phyloP scores from a whole-genome alignment of 495 filamentous ascomycete genomes.

The Daldinia vernicosa region DNA sequence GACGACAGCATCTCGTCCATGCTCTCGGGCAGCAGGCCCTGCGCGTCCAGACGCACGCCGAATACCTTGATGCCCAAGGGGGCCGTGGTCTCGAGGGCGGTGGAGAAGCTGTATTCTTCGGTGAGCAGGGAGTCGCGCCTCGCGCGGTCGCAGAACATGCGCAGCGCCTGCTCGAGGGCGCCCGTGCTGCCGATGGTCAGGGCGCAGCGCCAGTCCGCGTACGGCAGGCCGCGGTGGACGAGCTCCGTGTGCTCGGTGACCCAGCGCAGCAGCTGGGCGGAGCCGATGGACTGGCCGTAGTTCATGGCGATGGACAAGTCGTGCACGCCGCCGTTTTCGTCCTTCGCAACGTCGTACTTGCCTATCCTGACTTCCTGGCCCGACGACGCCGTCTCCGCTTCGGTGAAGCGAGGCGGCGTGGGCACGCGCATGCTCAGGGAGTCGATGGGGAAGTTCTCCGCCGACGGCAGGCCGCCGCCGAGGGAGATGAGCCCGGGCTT shows the following conservation, averaged over 20 bases:
- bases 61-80: constrained; percentile 79
- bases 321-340: constrained; percentile 44
- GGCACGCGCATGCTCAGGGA: constrained; percentile 51
- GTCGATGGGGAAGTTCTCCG: constrained; percentile 82
- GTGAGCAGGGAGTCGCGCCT: constrained; percentile 76
- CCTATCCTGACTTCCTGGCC: constrained; percentile 69
- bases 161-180: constrained; percentile 76
- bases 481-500: constrained; percentile 83
- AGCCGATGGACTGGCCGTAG: constrained; percentile 86
- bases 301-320: constrained; percentile 88
- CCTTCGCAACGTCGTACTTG: constrained; percentile 78
- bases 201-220: constrained; percentile 82
- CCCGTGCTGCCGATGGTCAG: constrained; percentile 81
- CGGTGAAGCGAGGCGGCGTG: constrained; percentile 68
- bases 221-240: constrained; percentile 72
- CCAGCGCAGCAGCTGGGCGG: constrained; percentile 86
- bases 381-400: constrained; percentile 64
- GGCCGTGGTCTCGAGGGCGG: constrained; percentile 79
- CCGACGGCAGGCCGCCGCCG: constrained; percentile 88
- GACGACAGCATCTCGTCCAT: constrained; percentile 71
- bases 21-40: constrained; percentile 74
- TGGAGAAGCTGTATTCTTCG: constrained; percentile 87
- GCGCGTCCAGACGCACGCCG: constrained; percentile 77
- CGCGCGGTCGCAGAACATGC: constrained; percentile 75
- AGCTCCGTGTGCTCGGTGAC: constrained; percentile 94